Evolutionary conservation across 495 filamentous ascomycete species (phyloP).

Genomic region (Neurospora sp.): DNA sequence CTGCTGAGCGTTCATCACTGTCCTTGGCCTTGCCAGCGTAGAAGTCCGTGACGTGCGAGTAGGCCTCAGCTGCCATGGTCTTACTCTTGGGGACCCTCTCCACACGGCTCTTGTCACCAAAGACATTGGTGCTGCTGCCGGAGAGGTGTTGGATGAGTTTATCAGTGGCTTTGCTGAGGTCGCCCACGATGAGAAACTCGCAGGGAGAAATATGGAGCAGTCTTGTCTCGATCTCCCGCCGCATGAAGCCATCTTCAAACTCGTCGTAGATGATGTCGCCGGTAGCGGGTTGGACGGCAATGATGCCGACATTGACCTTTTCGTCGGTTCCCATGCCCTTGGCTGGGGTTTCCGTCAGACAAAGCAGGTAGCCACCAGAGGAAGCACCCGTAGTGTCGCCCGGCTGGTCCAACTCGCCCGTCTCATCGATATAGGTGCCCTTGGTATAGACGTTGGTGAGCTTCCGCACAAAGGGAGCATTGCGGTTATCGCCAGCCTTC

Average conservation of each 20-base stretch:
- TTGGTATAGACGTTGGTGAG: slow-evolving; percentile 98
- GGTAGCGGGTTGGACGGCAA: slow-evolving; percentile 92
- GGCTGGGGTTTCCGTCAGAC: slow-evolving; percentile 78
- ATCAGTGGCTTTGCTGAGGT: slow-evolving; percentile 85
- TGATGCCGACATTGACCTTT: slow-evolving; percentile 82
- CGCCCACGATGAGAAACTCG: slow-evolving; percentile 91
- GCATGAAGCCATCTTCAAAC: slow-evolving; percentile 98
- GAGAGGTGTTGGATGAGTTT: slow-evolving; percentile 88
- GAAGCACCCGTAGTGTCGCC: slow-evolving; percentile 47
- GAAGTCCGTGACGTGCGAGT: slow-evolving; percentile 86
- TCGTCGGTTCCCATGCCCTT: slow-evolving; percentile 88
- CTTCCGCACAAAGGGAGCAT: slow-evolving; percentile 83
- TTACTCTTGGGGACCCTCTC: slow-evolving; percentile 70
- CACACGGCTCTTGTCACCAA: slow-evolving; percentile 80
- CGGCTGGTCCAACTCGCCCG: slow-evolving; percentile 60
- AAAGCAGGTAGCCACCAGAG: slow-evolving; percentile 82
- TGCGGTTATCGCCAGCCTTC: slow-evolving; percentile 89
- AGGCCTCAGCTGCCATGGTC: slow-evolving; percentile 71
- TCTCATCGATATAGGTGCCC: slow-evolving; percentile 94
- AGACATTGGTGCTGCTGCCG: slow-evolving; percentile 77
- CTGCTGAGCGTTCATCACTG: slow-evolving; percentile 37
- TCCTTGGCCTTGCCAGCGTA: slow-evolving; percentile 81
- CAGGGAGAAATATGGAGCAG: slow-evolving; percentile 92
- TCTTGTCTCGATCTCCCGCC: slow-evolving; percentile 89
- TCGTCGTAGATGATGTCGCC: slow-evolving; percentile 95